Evolutionary conservation across 805 yeast genomes (phyloP).

Genomic region (Myxozyma udenii): DNA sequence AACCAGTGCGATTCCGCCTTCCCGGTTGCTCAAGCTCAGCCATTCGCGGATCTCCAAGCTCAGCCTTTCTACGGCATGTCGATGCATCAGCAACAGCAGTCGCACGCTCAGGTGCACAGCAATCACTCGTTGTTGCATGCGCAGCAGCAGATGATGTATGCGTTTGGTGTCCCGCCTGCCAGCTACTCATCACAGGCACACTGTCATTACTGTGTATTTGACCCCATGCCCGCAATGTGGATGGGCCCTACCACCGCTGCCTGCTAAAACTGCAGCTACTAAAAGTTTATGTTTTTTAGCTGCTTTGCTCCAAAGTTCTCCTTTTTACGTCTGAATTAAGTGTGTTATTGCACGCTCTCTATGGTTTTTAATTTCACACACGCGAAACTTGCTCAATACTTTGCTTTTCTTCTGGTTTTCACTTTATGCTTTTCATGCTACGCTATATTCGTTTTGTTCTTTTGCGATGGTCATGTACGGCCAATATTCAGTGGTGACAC

Average conservation of each 20-base stretch:
- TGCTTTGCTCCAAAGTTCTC: too few species aligned
- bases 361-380: too few species aligned
- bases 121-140: slow-evolving; percentile 7
- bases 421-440: too few species aligned
- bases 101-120: slow-evolving; percentile 6
- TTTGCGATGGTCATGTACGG: too few species aligned
- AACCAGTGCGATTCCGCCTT: neutral
- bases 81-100: neutral
- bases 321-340: too few species aligned
- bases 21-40: neutral
- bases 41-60: neutral
- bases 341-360: too few species aligned
- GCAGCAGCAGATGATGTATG: slow-evolving; percentile 3
- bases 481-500: too few species aligned
- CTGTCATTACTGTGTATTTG: slow-evolving; percentile 24
- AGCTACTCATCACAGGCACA: slow-evolving; percentile 19
- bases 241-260: slow-evolving; percentile 24
- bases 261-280: too few species aligned
- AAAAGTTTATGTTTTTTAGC: too few species aligned
- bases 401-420: too few species aligned
- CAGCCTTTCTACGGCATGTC: neutral
- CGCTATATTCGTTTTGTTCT: too few species aligned
- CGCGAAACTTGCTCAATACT: too few species aligned
- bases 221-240: slow-evolving; percentile 14
- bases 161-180: slow-evolving; percentile 3